Evolutionary conservation across 768 basidiomycete genomes (phyloP).

Genomic region (Plicaturopsis crispa): DNA sequence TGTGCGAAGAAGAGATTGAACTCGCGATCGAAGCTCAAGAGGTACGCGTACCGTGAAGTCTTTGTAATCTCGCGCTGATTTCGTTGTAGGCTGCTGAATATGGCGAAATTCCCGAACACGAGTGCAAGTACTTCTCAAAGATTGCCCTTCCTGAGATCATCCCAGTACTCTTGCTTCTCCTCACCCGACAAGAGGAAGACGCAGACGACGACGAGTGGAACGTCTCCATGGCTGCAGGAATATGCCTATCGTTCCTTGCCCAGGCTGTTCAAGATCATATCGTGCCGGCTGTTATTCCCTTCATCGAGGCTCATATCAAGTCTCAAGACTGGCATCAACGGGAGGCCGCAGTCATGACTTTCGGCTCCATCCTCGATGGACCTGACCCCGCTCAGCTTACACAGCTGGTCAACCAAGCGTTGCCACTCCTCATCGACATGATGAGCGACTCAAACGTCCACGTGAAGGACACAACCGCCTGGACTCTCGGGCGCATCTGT

Average conservation of each 20-base stretch:
- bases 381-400: conserved; percentile 84
- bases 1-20: conserved; percentile 96
- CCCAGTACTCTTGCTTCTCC: conserved; percentile 81
- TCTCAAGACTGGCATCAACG: conserved; percentile 89
- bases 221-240: conserved; percentile 93
- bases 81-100: conserved; percentile 72
- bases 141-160: conserved; percentile 92
- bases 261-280: conserved; percentile 87
- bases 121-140: conserved; percentile 89
- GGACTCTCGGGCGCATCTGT: conserved; percentile 95
- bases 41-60: conserved; percentile 31
- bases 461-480: conserved; percentile 95
- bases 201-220: conserved; percentile 99
- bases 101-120: conserved; percentile 77
- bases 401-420: conserved; percentile 88
- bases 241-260: conserved; percentile 83
- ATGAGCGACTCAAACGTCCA: conserved; percentile 80
- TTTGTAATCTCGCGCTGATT: neutral
- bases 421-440: conserved; percentile 92
- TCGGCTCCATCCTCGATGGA: conserved; percentile 95
- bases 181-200: conserved; percentile 93
- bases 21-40: conserved; percentile 88
- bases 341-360: conserved; percentile 97
- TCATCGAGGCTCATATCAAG: conserved; percentile 96
- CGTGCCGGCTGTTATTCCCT: conserved; percentile 90